phyloP scores from a whole-genome alignment of 352 stramenopile genomes.

The Pythium sukuiense region DNA sequence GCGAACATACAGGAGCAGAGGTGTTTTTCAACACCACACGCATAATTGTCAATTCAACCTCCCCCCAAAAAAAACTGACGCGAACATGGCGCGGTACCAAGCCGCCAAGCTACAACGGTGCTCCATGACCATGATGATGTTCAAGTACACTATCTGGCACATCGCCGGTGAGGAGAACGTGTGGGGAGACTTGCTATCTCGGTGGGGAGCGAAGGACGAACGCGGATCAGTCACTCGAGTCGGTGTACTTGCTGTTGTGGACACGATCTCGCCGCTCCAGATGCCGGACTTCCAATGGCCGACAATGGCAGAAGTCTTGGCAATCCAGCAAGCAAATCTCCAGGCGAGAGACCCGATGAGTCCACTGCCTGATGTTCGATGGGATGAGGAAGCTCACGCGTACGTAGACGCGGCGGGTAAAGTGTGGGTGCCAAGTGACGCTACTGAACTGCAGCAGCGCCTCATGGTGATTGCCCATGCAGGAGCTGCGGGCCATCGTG shows the following conservation, averaged over 20 bases:
- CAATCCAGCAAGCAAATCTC: neutral
- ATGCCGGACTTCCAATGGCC: slow-evolving; percentile 21
- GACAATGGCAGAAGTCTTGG: slow-evolving; percentile 1
- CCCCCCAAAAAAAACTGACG: too few relatives aligned
- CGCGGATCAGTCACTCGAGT: neutral
- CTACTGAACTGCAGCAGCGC: slow-evolving; percentile 23
- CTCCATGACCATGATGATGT: neutral
- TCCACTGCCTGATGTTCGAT: slow-evolving; percentile 6
- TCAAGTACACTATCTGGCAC: slow-evolving; percentile 19
- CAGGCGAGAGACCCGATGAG: neutral
- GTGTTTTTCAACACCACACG: too few relatives aligned
- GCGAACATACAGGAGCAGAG: too few relatives aligned
- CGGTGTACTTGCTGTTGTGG: slow-evolving; percentile 3
- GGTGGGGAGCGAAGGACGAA: slow-evolving; percentile 20
- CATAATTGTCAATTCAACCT: too few relatives aligned
- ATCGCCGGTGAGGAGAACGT: slow-evolving; percentile 30
- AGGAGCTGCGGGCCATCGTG: slow-evolving; percentile 20
- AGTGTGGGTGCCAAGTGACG: slow-evolving; percentile 29
- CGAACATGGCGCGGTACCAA: slow-evolving; percentile 21
- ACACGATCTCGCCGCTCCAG: slow-evolving; percentile 15
- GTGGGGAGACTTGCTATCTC: slow-evolving; percentile 33
- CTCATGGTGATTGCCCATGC: slow-evolving; percentile 30
- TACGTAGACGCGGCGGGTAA: neutral
- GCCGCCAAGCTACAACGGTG: slow-evolving; percentile 33
- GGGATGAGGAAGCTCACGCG: slow-evolving; percentile 1